Evolutionary conservation across 208 protist species (phyloP).

Genomic region (Eutreptiella sp.): DNA sequence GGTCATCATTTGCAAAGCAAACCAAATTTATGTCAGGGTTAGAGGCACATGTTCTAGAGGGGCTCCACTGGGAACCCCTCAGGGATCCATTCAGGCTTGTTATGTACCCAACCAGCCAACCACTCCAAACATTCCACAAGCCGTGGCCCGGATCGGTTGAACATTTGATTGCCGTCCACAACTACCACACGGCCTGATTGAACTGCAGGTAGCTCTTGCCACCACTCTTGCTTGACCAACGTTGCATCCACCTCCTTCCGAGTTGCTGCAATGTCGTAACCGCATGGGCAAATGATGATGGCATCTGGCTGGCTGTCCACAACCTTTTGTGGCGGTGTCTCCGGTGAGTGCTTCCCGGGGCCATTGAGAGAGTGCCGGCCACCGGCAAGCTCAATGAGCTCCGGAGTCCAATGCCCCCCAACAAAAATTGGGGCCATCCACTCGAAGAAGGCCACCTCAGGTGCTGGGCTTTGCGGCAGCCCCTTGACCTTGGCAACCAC

Average conservation of each 20-base stretch:
- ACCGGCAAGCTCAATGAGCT: constrained; percentile 35
- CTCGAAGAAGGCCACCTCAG: constrained; percentile 34
- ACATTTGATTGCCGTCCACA: constrained; percentile 37
- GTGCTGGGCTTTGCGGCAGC: not conserved
- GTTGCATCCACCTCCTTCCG: not conserved
- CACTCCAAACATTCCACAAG: constrained; percentile 39
- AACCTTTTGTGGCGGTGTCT: not conserved
- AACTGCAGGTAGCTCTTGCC: constrained; percentile 12
- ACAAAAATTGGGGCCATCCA: constrained; percentile 35
- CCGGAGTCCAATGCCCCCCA: constrained; percentile 41
- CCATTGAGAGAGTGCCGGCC: constrained; percentile 32
- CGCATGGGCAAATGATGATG: constrained; percentile 33
- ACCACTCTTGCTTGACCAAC: constrained; percentile 19
- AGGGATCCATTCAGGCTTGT: not conserved
- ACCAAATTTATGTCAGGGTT: too few species aligned
- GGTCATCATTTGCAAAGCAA: too few species aligned
- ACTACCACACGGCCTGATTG: constrained; percentile 20
- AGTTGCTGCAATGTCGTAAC: constrained; percentile 9
- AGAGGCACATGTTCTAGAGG: too few species aligned
- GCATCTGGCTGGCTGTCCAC: constrained; percentile 20
- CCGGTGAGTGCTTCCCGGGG: not conserved
- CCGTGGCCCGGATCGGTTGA: constrained; percentile 37
- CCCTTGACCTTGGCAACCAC: not conserved
- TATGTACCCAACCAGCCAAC: constrained; percentile 16
- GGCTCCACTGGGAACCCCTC: constrained; percentile 3